Percentiles rank a stretch among this genome's conserved stretches.
Evolutionary conservation across 2,329 filamentous ascomycete species (phyloP).

Genomic region (Alternaria brassicicola): DNA sequence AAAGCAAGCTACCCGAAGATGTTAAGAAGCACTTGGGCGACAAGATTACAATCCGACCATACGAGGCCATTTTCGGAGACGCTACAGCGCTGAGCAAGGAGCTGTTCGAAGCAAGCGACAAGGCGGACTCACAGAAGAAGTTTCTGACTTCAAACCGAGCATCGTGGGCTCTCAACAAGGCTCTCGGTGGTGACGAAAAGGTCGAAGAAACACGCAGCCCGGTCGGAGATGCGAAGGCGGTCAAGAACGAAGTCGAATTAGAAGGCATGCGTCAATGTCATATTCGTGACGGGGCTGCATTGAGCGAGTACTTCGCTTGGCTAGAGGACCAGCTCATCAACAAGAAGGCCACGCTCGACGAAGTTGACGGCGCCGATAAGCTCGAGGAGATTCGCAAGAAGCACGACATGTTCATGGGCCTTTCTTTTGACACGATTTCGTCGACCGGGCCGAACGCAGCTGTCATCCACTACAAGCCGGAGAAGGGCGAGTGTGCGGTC

Average conservation of each 20-base stretch:
- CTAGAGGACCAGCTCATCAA: conserved; percentile 83
- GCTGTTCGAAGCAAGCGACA: conserved; percentile 41
- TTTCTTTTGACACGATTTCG: conserved; percentile 96
- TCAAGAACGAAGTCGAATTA: conserved; percentile 90
- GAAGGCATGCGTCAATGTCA: conserved; percentile 94
- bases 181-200: conserved; percentile 81
- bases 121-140: conserved; percentile 58
- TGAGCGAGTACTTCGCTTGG: conserved; percentile 96
- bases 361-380: conserved; percentile 91
- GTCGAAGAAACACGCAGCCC: conserved; percentile 89
- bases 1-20: conserved; percentile 73
- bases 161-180: conserved; percentile 89
- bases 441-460: conserved; percentile 92
- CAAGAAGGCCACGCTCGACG: conserved; percentile 77
- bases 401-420: conserved; percentile 78
- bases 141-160: conserved; percentile 87
- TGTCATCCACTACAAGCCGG: conserved; percentile 91
- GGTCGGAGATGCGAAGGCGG: conserved; percentile 85
- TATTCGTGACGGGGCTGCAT: conserved; percentile 86
- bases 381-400: conserved; percentile 76
- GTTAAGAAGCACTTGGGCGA: conserved; percentile 72
- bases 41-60: conserved; percentile 78
- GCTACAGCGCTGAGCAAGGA: conserved; percentile 66
- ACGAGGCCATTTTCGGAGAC: conserved; percentile 80
- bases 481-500: conserved; percentile 77